Evolutionary conservation across 176 grass and related monocot genomes (phyloP), one percentile per base, ranked within the genome.

Genomic region (Ensete ventricosum): DNA sequence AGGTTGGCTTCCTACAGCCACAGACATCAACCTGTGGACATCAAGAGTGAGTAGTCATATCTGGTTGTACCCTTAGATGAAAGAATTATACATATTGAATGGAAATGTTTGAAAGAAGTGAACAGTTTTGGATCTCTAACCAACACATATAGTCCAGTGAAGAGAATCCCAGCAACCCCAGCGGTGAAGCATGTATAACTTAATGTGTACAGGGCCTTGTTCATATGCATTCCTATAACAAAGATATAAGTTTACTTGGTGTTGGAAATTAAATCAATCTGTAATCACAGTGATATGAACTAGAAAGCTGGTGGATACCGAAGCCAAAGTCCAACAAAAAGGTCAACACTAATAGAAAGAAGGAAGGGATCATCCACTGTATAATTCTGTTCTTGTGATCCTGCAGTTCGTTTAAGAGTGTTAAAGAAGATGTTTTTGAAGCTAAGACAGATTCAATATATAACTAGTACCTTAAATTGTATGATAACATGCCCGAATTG

Each of bases 401-500:
- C 92, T 96, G 82, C 52, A 87, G 21, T 59, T 6, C 63, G 57
- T 55, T 48, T 21, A 67, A 64, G 14, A 54, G 13, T 5, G 14
- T 9, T 19, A 16, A 50, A 55, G 50, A 29, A 55, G 50, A 29
- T 70, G 19, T 54, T 58, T 7, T 27, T 21, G 20, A 79, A 14
- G 64, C 13, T 52, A 77, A 17, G 10, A 25, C 57, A 34, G 69
- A 19, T 16, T 73, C 13, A 64, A 53, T 34, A 34, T 34, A 34
- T 14, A 49, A 19, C 13, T 13, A 48, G n/a, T 89, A 96, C 89
- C 89, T 89, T 87, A 60, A 86, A 87, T 65, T 89, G 82, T 55
- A 89, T 69, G 55, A 89, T 84, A 58, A 85, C 76, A 79, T 96
- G 92, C 2, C 92, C 92, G 26, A 92, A 85, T 50, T 96, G 92